Conservation (phyloP, 75 land plant genomes). For the Pinus albicaulis region DNA sequence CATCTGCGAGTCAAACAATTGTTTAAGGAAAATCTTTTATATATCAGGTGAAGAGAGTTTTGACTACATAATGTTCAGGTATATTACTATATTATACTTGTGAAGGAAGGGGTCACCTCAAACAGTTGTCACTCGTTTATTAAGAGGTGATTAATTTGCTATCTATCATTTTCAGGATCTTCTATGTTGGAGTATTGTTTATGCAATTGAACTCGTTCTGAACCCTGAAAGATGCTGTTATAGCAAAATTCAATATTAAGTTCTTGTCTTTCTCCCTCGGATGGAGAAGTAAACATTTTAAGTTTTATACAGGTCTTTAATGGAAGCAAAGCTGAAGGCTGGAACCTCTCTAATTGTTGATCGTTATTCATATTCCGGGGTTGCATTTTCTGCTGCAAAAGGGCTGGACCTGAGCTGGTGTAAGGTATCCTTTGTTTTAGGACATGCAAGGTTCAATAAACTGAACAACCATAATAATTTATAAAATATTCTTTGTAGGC, state of each 20-base stretch:
- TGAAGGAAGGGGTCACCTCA: too few species aligned
- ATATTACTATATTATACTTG: too few species aligned
- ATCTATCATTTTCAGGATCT: too few species aligned
- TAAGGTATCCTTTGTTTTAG: conserved; percentile 44
- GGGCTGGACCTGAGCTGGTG: conserved; percentile 92
- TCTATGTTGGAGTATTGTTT: too few species aligned
- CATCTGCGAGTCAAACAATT: too few species aligned
- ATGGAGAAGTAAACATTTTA: neutral
- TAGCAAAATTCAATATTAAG: neutral
- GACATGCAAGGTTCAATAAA: neutral
- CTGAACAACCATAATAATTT: neutral
- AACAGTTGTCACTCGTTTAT: too few species aligned
- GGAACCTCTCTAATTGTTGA: conserved; percentile 89
- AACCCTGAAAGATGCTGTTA: too few species aligned
- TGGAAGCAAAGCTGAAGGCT: conserved; percentile 68
- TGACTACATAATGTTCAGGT: too few species aligned
- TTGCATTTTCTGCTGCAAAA: conserved; percentile 96
- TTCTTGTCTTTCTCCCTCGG: neutral
- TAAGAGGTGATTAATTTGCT: too few species aligned
- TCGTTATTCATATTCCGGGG: conserved; percentile 94
- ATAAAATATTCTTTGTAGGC: conserved; percentile 42
- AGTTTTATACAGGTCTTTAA: conserved; percentile 47
- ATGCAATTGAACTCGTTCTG: too few species aligned
- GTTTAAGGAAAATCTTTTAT: too few species aligned
- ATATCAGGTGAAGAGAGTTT: too few species aligned